Evolutionary conservation across 495 filamentous ascomycete species (phyloP).

Genomic region (Xylaria curta): DNA sequence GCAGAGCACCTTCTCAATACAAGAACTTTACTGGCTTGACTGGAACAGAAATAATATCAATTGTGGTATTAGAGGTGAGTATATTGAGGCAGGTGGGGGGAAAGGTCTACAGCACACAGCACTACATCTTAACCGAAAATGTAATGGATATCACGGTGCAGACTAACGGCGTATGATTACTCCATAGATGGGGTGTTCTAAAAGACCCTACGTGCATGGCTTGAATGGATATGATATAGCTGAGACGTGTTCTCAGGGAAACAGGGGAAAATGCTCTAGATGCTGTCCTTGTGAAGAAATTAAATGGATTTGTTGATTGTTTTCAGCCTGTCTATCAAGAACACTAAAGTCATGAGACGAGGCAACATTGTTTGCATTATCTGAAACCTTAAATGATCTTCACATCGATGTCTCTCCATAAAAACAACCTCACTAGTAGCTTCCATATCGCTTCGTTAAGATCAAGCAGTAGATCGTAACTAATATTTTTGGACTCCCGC

Average conservation of each 20-base stretch:
- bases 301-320: too few relatives aligned
- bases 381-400: too few relatives aligned
- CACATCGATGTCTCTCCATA: too few relatives aligned
- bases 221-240: not conserved
- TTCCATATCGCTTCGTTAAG: too few relatives aligned
- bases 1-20: not conserved
- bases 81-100: not conserved
- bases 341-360: too few relatives aligned
- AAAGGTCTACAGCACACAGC: not conserved
- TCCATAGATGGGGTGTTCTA: not conserved
- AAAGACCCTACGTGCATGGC: conserved; percentile 10
- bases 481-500: too few relatives aligned
- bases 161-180: not conserved
- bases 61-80: not conserved
- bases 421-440: too few relatives aligned
- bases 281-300: not conserved
- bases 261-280: not conserved
- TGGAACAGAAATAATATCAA: not conserved
- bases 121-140: not conserved
- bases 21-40: not conserved
- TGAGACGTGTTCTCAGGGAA: not conserved
- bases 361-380: too few relatives aligned
- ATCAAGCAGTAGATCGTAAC: too few relatives aligned
- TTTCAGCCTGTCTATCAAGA: too few relatives aligned
- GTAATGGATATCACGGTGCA: not conserved